These are phyloP conservation scores for Vitis rotundifolia DNA, from an alignment of 164 flowering plant genomes.

Conservation along the genomic window DNA sequence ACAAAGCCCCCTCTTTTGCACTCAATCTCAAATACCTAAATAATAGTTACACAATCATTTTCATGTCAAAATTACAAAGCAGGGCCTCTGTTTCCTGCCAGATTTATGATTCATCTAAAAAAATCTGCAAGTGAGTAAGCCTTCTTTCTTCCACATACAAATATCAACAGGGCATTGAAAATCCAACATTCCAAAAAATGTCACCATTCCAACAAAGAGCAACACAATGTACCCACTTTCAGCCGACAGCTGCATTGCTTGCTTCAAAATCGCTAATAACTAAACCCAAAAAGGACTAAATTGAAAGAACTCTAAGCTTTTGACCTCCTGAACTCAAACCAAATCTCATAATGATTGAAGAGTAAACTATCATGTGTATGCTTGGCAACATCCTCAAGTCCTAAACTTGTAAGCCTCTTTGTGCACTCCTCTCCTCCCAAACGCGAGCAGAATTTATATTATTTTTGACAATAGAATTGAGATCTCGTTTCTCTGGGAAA, in stretches of 20 bases:
- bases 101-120: not conserved
- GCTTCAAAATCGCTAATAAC: constrained; percentile 6
- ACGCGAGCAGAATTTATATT: constrained; percentile 90
- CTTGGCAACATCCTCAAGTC: constrained; percentile 82
- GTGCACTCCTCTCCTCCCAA: constrained; percentile 93
- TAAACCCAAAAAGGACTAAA: constrained; percentile 4
- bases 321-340: constrained; percentile 79
- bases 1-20: too few relatives aligned
- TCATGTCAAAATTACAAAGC: not conserved
- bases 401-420: constrained; percentile 58
- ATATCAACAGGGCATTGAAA: not conserved
- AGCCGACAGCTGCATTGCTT: not conserved
- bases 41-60: too few relatives aligned
- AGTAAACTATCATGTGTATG: constrained; percentile 90
- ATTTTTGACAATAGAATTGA: constrained; percentile 11
- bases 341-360: constrained; percentile 93
- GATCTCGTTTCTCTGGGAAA: too few relatives aligned
- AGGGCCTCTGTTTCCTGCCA: not conserved
- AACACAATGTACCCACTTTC: not conserved
- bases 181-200: not conserved
- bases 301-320: constrained; percentile 29
- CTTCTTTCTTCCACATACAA: not conserved
- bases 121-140: not conserved
- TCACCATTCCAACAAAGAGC: constrained; percentile 5
- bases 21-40: too few relatives aligned